Conservation (phyloP, 192 early-diverging fungal genomes). For the Backusella circina region DNA sequence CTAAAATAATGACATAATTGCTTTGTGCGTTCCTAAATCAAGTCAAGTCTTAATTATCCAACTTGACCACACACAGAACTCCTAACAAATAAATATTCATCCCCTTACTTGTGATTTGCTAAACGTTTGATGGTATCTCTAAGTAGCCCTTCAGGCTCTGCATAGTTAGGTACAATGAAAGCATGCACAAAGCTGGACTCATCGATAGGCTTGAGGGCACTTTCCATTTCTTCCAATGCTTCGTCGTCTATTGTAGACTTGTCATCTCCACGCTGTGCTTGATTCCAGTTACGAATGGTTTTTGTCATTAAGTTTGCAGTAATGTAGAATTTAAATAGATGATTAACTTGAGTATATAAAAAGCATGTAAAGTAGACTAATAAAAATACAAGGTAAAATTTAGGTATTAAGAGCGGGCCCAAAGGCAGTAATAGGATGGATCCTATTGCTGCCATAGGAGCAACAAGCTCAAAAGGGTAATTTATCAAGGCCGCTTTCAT, state of each 20-base stretch:
- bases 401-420: constrained; percentile 44
- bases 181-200: constrained; percentile 51
- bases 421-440: constrained; percentile 38
- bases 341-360: constrained; percentile 42
- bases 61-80: neutral
- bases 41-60: neutral
- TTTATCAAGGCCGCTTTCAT: constrained; percentile 19
- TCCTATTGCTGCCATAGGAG: constrained; percentile 39
- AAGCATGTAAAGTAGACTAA: constrained; percentile 41
- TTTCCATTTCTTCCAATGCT: constrained; percentile 8
- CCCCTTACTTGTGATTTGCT: constrained; percentile 56
- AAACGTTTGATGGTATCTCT: constrained; percentile 69
- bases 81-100: constrained; percentile 16
- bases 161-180: constrained; percentile 72
- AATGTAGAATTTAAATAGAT: constrained; percentile 45
- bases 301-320: constrained; percentile 39
- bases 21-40: constrained; percentile 39
- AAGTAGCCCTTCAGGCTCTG: constrained; percentile 63
- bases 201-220: constrained; percentile 11
- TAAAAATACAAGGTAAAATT: constrained; percentile 41
- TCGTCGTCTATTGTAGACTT: constrained; percentile 3
- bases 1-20: constrained; percentile 61
- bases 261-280: constrained; percentile 11
- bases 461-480: constrained; percentile 44
- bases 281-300: constrained; percentile 40